phyloP scores from a whole-genome alignment of 495 filamentous ascomycete species.

The Neurospora sp. region DNA sequence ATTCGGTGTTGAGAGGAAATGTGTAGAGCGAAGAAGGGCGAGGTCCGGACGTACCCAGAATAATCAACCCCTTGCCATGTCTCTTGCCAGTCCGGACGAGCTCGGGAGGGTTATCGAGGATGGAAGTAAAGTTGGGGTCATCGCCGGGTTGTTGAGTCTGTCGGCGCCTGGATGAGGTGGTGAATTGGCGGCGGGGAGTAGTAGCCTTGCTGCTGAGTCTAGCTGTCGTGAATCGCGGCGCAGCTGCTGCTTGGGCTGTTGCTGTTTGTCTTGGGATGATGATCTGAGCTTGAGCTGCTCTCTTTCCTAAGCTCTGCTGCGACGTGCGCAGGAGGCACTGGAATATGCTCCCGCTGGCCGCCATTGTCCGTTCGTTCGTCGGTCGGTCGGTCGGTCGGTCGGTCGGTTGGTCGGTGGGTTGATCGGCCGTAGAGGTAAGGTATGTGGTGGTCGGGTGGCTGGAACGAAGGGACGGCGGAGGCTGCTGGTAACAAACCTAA shows the following conservation, averaged over 20 bases:
- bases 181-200: slow-evolving; percentile 21
- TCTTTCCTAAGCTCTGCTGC: neutral
- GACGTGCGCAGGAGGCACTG: neutral
- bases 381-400: neutral
- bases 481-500: neutral
- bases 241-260: neutral
- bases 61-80: slow-evolving; percentile 73
- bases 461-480: neutral
- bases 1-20: neutral
- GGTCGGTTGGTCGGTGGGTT: neutral
- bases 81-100: slow-evolving; percentile 60
- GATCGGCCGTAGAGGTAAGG: neutral
- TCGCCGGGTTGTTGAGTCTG: slow-evolving; percentile 41
- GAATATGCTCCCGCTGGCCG: neutral
- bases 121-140: slow-evolving; percentile 61
- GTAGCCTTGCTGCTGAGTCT: neutral
- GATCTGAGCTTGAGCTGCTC: neutral
- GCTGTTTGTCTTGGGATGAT: neutral
- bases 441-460: neutral
- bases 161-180: slow-evolving; percentile 11
- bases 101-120: slow-evolving; percentile 74
- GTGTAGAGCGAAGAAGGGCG: neutral
- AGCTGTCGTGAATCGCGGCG: neutral
- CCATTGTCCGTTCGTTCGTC: neutral
- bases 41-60: slow-evolving; percentile 49